phyloP scores from a whole-genome alignment of 2,329 filamentous ascomycete species.

The Monilinia fructigena region DNA sequence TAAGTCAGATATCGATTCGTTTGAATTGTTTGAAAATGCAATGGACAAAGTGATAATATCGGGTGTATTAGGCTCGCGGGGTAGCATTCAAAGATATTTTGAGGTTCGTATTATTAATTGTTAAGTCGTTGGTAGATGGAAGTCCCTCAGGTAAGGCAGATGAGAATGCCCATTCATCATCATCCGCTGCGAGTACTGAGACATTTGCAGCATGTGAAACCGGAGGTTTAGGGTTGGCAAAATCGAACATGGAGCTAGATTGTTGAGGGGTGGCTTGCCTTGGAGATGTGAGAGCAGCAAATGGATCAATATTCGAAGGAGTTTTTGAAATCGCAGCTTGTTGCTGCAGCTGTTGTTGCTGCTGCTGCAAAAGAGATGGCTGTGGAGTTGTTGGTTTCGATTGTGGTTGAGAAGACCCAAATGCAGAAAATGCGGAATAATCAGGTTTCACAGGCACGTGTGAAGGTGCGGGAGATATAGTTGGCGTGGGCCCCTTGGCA shows the following conservation, averaged over 20 bases:
- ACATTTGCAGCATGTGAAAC: conserved; percentile 38
- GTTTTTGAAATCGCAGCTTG: conserved; percentile 42
- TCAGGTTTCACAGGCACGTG: conserved; percentile 35
- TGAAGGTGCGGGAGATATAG: conserved; percentile 36
- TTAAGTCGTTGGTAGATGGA: conserved; percentile 53
- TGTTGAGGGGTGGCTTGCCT: conserved; percentile 49
- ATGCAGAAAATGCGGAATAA: conserved; percentile 56
- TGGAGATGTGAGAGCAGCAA: conserved; percentile 50
- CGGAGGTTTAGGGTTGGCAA: conserved; percentile 42
- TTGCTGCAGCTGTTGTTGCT: conserved; percentile 39
- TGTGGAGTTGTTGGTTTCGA: conserved; percentile 56
- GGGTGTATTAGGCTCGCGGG: conserved; percentile 46
- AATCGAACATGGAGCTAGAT: conserved; percentile 50
- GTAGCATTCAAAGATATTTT: conserved; percentile 72
- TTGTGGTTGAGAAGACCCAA: conserved; percentile 49
- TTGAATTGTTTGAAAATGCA: conserved; percentile 79
- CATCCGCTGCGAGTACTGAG: conserved; percentile 55
- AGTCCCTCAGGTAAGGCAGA: conserved; percentile 72
- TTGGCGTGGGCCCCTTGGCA: conserved; percentile 51
- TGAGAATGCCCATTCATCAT: conserved; percentile 93
- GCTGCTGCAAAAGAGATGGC: conserved; percentile 48
- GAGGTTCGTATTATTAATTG: conserved; percentile 68
- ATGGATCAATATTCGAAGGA: conserved; percentile 53
- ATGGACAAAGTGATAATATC: conserved; percentile 66
- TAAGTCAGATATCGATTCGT: conserved; percentile 70